A percentile compares a stretch with the other conserved stretches of the same genome.
Evolutionary conservation across 1,139 yeast species (phyloP).

Genomic region (Geotrichum siamense): DNA sequence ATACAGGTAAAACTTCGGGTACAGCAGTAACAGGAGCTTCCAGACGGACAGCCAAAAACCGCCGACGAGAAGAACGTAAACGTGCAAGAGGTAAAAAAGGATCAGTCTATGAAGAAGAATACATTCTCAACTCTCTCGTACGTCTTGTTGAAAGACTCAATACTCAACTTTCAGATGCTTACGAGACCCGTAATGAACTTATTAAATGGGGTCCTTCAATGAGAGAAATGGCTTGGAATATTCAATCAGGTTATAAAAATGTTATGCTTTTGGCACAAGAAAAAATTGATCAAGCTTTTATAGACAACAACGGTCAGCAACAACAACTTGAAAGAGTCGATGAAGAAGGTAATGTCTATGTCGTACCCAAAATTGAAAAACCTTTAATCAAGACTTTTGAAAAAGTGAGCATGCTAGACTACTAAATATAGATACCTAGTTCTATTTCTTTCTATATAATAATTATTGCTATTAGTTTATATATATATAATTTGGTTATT

Average conservation of each 20-base stretch:
- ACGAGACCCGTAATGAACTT: slow-evolving; percentile 65
- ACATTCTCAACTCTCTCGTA: slow-evolving; percentile 79
- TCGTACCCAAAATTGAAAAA: slow-evolving; percentile 22
- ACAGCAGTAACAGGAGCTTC: slow-evolving; percentile 97
- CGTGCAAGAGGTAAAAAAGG: slow-evolving; percentile 96
- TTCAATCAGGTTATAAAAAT: slow-evolving; percentile 62
- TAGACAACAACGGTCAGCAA: slow-evolving; percentile 34
- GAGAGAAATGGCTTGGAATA: slow-evolving; percentile 74
- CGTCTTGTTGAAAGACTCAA: slow-evolving; percentile 78
- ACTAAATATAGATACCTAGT: too few relatives aligned
- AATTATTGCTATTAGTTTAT: too few relatives aligned
- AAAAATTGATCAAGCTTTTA: slow-evolving; percentile 66
- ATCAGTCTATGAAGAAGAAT: slow-evolving; percentile 94
- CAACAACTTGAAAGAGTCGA: slow-evolving; percentile 74
- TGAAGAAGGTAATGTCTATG: slow-evolving; percentile 76
- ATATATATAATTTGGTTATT: too few relatives aligned
- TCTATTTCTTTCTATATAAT: too few relatives aligned
- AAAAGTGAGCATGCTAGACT: slow-evolving; percentile 13
- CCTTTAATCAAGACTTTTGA: slow-evolving; percentile 23
- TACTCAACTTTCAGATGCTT: slow-evolving; percentile 68
- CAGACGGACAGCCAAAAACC: slow-evolving; percentile 82
- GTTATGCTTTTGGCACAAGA: slow-evolving; percentile 49
- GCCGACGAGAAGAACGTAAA: slow-evolving; percentile 92
- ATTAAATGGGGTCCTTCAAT: slow-evolving; percentile 52
- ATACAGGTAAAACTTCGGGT: slow-evolving; percentile 91